Base-by-base conservation (phyloP, 148 eudicot genomes). In the Silene latifolia region DNA sequence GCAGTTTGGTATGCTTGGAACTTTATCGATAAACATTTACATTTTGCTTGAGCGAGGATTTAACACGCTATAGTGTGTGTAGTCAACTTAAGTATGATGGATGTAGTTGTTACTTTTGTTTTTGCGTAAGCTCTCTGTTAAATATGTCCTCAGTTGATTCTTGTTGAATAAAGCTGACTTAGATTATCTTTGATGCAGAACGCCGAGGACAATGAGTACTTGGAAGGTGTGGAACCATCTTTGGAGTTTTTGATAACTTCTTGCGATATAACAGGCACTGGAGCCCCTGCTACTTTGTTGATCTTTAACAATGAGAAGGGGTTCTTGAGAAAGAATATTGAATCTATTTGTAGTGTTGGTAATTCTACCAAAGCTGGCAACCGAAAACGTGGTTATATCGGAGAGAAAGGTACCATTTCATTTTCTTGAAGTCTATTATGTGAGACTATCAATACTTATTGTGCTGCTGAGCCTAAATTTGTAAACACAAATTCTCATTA, bases 161-260 rank as follows among this genome's bases (percentile, higher is more conserved):
- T 69, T 47, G 18, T 68, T 17, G 54, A 10, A 3, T 20, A 20
- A 11, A 68, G 32, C 29, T 69, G 9, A 20, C 17, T 6, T 9
- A 39, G n/a, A 13, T 53, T 60, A 25, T 44, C 9, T 4, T 69
- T 61, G 56, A 44, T 73, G 67, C 83, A 91, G 93, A 91, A 91
- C 64, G 97, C 97, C 3, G 97, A 89, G 79, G 97, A 91, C 72
- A 91, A 90, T 53, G 93, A 86, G 78, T 91, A 91, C 29, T 27
- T 57, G 59, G 80, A 78, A 48, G 93, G 89, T 46, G 86, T 86
- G 25, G 77, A 89, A 24, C 93, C 97, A 29, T 82, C 91, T 0
- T 71, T 89, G 75, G 91, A 91, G 79, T 89, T 91, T 72, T 74
- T 89, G 67, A 76, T 91, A 20, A 91, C 97, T 11, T 83, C 88